Percentiles rank a stretch among this genome's conserved stretches.
Evolutionary conservation across 75 land plant genomes (phyloP).

Genomic region (Selaginella tamariscina): DNA sequence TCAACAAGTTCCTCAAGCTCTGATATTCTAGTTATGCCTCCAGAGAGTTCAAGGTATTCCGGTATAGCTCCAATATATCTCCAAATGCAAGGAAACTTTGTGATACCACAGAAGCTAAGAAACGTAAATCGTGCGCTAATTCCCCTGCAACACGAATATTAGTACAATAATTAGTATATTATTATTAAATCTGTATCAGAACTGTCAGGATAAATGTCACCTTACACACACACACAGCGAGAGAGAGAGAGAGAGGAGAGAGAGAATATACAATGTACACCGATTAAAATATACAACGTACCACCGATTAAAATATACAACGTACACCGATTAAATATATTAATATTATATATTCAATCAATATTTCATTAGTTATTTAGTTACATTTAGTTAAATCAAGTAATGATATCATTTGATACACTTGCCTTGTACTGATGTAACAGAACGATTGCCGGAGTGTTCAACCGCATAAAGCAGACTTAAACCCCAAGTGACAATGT

Average conservation of each 20-base stretch:
- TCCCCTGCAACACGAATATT: constrained; percentile 81
- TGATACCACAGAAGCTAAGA: constrained; percentile 95
- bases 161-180: too few species aligned
- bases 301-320: too few species aligned
- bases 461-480: constrained; percentile 92
- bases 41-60: constrained; percentile 88
- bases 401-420: too few species aligned
- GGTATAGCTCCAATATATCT: constrained; percentile 84
- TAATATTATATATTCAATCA: too few species aligned
- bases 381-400: too few species aligned
- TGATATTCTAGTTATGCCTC: constrained; percentile 77
- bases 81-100: constrained; percentile 99
- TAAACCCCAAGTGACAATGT: constrained; percentile 96
- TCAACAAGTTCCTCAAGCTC: constrained; percentile 82
- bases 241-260: too few species aligned
- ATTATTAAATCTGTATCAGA: too few species aligned
- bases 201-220: too few species aligned
- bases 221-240: too few species aligned
- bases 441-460: constrained; percentile 72
- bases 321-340: too few species aligned
- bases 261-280: background rate
- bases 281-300: too few species aligned
- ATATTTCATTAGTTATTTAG: too few species aligned
- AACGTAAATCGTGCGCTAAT: constrained; percentile 94
- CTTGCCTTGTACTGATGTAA: constrained; percentile 71